Percentiles rank a stretch among this genome's conserved stretches.
Conservation (phyloP, 441 rosid genomes). For the Populus hybrid region DNA sequence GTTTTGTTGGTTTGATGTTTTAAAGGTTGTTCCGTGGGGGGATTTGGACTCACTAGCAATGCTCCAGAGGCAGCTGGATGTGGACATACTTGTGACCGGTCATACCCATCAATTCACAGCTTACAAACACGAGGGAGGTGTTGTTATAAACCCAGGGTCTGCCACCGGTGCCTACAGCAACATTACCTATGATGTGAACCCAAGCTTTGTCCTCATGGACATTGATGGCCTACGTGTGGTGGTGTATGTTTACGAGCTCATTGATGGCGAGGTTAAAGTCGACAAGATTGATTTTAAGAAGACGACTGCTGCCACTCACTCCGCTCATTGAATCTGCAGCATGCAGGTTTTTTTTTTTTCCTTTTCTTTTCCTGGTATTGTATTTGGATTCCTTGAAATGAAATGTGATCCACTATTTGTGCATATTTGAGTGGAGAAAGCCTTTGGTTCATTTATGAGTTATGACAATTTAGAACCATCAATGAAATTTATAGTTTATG, state of each 20-base stretch:
- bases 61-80: slow-evolving; percentile 94
- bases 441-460: slow-evolving; percentile 8
- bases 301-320: slow-evolving; percentile 43
- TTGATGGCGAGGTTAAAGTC: slow-evolving; percentile 96
- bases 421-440: slow-evolving; percentile 6
- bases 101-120: slow-evolving; percentile 97
- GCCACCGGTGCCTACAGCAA: slow-evolving; percentile 93
- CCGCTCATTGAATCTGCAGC: slow-evolving; percentile 32
- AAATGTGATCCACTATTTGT: slow-evolving; percentile 9
- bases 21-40: slow-evolving; percentile 94
- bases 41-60: slow-evolving; percentile 89
- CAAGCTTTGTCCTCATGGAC: slow-evolving; percentile 96
- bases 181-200: slow-evolving; percentile 81
- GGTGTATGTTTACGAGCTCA: slow-evolving; percentile 89
- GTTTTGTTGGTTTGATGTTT: slow-evolving; percentile 12
- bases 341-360: not conserved
- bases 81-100: slow-evolving; percentile 90
- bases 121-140: slow-evolving; percentile 95
- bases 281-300: slow-evolving; percentile 97
- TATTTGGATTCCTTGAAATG: slow-evolving; percentile 2
- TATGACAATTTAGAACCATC: not conserved
- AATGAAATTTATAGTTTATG: not conserved
- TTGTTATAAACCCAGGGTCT: slow-evolving; percentile 94
- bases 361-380: not conserved
- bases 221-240: slow-evolving; percentile 89